Evolutionary conservation across 2,329 filamentous ascomycete genomes (phyloP).

Genomic region (Sclerotinia subarctica): DNA sequence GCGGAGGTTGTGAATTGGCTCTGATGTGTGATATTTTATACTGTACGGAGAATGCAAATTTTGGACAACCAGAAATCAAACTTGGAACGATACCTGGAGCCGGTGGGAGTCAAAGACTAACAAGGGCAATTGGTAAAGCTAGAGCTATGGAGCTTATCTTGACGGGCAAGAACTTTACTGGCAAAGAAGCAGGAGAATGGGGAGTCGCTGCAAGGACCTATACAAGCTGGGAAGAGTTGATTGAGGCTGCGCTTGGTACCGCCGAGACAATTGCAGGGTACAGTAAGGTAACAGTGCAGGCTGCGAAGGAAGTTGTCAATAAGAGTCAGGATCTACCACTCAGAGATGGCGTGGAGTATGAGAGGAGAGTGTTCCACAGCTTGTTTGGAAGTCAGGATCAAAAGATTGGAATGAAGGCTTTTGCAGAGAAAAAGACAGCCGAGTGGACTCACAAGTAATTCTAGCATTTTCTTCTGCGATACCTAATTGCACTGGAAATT

Average conservation of each 20-base stretch:
- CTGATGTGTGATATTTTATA: conserved; percentile 98
- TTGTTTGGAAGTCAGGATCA: conserved; percentile 94
- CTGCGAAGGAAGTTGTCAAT: conserved; percentile 96
- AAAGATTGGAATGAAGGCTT: conserved; percentile 95
- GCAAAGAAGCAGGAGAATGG: conserved; percentile 83
- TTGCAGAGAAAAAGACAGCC: conserved; percentile 90
- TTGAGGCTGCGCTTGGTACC: conserved; percentile 76
- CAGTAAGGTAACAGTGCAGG: conserved; percentile 82
- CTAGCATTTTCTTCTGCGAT: neutral
- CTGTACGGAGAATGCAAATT: conserved; percentile 79
- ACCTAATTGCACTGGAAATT: neutral
- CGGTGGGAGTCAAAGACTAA: conserved; percentile 86
- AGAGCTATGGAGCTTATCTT: conserved; percentile 90
- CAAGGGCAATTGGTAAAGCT: conserved; percentile 76
- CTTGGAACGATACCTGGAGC: conserved; percentile 89
- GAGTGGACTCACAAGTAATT: conserved; percentile 77
- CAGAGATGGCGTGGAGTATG: conserved; percentile 89
- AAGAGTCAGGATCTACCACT: conserved; percentile 93
- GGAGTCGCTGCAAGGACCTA: conserved; percentile 84
- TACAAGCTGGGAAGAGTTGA: conserved; percentile 73
- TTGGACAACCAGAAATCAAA: conserved; percentile 97
- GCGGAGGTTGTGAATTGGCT: conserved; percentile 92
- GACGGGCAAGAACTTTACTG: conserved; percentile 79
- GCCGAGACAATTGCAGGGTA: conserved; percentile 88
- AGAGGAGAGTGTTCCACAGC: conserved; percentile 87